A percentile compares a stretch with the other conserved stretches of the same genome.
These are phyloP conservation scores for Cutaneotrichosporon dermatis DNA, from an alignment of 1,284 basidiomycete genomes.

Conservation along the genomic window DNA sequence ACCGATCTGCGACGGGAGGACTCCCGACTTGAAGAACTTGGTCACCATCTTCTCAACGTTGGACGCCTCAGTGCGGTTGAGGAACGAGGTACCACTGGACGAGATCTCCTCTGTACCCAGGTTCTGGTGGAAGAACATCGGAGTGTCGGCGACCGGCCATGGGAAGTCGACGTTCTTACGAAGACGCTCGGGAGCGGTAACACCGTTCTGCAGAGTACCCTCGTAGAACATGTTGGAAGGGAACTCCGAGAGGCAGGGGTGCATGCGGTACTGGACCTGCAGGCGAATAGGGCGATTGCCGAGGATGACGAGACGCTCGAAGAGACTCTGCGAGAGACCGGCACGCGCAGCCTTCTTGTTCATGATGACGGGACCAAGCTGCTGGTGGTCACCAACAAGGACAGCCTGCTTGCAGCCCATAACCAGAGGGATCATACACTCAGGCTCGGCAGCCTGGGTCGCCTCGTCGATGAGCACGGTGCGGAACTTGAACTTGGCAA, in stretches of 20 bases:
- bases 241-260: conserved; percentile 97
- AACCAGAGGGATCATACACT: conserved; percentile 98
- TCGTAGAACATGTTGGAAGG: conserved; percentile 99
- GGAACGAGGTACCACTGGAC: conserved; percentile 94
- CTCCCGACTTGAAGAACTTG: conserved; percentile 98
- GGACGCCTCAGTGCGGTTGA: conserved; percentile 96
- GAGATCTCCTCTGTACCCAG: conserved; percentile 98
- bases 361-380: conserved; percentile 99
- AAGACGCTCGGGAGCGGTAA: conserved; percentile 93
- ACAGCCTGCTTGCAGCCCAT: conserved; percentile 98
- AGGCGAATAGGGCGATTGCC: conserved; percentile 95
- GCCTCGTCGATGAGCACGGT: conserved; percentile 98
- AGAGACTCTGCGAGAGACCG: conserved; percentile 93
- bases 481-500: conserved; percentile 94
- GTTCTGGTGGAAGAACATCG: conserved; percentile 99
- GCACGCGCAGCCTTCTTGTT: conserved; percentile 99
- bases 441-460: conserved; percentile 96
- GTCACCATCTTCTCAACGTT: conserved; percentile 99
- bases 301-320: conserved; percentile 92
- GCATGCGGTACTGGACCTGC: conserved; percentile 99
- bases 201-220: conserved; percentile 96
- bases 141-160: conserved; percentile 93
- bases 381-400: conserved; percentile 95
- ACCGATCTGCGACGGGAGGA: conserved; percentile 90
- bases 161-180: conserved; percentile 98